These are phyloP conservation scores for Elasticomyces elasticus DNA, from an alignment of 495 filamentous ascomycete species.

Conservation along the genomic window DNA sequence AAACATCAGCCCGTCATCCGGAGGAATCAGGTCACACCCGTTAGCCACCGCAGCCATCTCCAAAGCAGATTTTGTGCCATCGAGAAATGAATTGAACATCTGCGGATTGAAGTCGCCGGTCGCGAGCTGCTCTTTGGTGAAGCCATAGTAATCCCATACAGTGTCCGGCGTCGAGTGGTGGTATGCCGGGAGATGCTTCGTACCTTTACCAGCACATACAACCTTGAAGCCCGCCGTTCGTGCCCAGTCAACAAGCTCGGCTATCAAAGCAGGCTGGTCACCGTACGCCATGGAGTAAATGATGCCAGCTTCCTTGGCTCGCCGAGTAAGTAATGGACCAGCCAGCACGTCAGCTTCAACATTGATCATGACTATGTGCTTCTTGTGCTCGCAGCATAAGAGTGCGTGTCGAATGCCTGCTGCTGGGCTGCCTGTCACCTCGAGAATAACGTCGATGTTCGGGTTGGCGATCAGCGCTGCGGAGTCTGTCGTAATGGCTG, in stretches of 20 bases:
- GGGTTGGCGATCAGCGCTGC: conserved; percentile 14
- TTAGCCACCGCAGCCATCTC: conserved; percentile 26
- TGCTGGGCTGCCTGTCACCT: conserved; percentile 22
- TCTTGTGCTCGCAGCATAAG: conserved; percentile 25
- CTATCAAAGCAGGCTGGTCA: conserved; percentile 24
- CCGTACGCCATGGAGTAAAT: conserved; percentile 27
- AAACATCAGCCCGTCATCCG: conserved; percentile 19
- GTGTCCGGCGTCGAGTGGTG: conserved; percentile 24
- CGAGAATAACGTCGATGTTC: conserved; percentile 20
- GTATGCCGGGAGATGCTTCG: conserved; percentile 23
- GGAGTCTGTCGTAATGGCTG: conserved; percentile 20
- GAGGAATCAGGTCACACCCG: conserved; percentile 20
- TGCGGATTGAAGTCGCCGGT: conserved; percentile 23
- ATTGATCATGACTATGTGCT: conserved; percentile 27
- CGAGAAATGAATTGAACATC: conserved; percentile 27
- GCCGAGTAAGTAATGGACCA: conserved; percentile 19
- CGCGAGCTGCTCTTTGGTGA: conserved; percentile 22
- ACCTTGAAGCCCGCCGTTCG: conserved; percentile 24
- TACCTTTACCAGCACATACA: conserved; percentile 24
- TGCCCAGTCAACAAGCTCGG: conserved; percentile 24
- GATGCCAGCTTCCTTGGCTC: conserved; percentile 23
- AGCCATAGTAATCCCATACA: conserved; percentile 24
- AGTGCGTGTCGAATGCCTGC: conserved; percentile 23
- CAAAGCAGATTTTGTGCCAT: conserved; percentile 24
- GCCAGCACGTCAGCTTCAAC: conserved; percentile 25